These are phyloP conservation scores for Ceratocystis eucalypticola DNA, from an alignment of 2,329 filamentous ascomycete species.

Conservation along the genomic window DNA sequence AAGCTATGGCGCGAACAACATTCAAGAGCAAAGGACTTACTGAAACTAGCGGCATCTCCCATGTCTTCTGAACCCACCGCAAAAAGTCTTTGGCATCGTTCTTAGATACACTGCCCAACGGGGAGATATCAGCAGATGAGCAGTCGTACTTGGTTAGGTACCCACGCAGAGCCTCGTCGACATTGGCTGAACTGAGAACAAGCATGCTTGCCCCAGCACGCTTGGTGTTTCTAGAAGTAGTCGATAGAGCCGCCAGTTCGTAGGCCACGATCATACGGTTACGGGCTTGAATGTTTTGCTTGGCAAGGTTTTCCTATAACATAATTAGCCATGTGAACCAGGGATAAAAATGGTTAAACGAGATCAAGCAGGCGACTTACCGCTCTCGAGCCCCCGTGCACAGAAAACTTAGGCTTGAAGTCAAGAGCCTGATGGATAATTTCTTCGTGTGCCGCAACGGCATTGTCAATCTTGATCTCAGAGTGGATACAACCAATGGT, in stretches of 20 bases:
- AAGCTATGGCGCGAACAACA: too few relatives aligned
- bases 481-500: constrained; percentile 59
- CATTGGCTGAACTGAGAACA: constrained; percentile 50
- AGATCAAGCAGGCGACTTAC: background rate
- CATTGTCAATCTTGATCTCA: constrained; percentile 59
- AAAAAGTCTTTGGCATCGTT: constrained; percentile 54
- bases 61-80: constrained; percentile 40
- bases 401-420: constrained; percentile 32
- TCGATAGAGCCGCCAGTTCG: constrained; percentile 47
- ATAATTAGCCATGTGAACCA: background rate
- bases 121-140: constrained; percentile 39
- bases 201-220: constrained; percentile 43
- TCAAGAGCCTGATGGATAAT: constrained; percentile 24
- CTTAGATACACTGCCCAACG: constrained; percentile 43
- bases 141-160: constrained; percentile 37
- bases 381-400: constrained; percentile 42
- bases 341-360: too few relatives aligned
- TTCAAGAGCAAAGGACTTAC: constrained; percentile 5
- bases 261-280: constrained; percentile 53
- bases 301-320: constrained; percentile 40
- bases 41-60: constrained; percentile 48
- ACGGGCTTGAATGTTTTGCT: constrained; percentile 57
- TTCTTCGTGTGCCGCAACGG: constrained; percentile 40
- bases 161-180: constrained; percentile 34
- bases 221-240: constrained; percentile 40